Evolutionary conservation across 2,329 filamentous ascomycete genomes (phyloP).

Genomic region (Pseudopyrenochaeta lycopersici): DNA sequence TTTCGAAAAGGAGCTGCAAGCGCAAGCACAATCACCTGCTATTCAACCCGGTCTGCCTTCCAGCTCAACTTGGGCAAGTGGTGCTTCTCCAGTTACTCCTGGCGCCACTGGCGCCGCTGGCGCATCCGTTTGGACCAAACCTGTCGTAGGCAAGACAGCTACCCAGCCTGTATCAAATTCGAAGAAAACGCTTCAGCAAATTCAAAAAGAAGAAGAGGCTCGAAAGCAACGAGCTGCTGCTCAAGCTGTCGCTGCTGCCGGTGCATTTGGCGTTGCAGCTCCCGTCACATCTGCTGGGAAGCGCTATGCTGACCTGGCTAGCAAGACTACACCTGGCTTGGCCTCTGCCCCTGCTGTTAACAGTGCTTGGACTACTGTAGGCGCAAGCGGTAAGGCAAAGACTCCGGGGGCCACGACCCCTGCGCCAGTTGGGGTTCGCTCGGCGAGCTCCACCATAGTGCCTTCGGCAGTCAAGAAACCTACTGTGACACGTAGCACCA

Average conservation of each 20-base stretch:
- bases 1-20: slow-evolving; percentile 80
- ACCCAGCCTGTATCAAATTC: slow-evolving; percentile 52
- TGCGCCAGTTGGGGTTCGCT: slow-evolving; percentile 57
- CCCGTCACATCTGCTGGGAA: slow-evolving; percentile 68
- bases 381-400: slow-evolving; percentile 92
- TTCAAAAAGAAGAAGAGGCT: slow-evolving; percentile 93
- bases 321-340: slow-evolving; percentile 69
- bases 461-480: slow-evolving; percentile 61
- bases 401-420: slow-evolving; percentile 68
- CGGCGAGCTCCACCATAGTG: slow-evolving; percentile 56
- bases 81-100: slow-evolving; percentile 72
- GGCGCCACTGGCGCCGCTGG: slow-evolving; percentile 51
- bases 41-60: slow-evolving; percentile 84
- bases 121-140: slow-evolving; percentile 71
- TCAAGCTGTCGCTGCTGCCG: slow-evolving; percentile 58
- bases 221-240: slow-evolving; percentile 79
- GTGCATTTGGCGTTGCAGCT: slow-evolving; percentile 55
- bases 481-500: slow-evolving; percentile 60
- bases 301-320: slow-evolving; percentile 92
- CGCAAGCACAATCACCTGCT: slow-evolving; percentile 65
- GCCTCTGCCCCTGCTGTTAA: slow-evolving; percentile 54
- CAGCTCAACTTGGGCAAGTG: slow-evolving; percentile 85
- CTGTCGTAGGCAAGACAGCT: slow-evolving; percentile 58
- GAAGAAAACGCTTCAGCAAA: slow-evolving; percentile 94
- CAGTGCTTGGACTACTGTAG: slow-evolving; percentile 91